Evolutionary conservation across 1,284 basidiomycete species (phyloP), one percentile per base, ranked within the genome.

Genomic region (Takashimella koratensis): DNA sequence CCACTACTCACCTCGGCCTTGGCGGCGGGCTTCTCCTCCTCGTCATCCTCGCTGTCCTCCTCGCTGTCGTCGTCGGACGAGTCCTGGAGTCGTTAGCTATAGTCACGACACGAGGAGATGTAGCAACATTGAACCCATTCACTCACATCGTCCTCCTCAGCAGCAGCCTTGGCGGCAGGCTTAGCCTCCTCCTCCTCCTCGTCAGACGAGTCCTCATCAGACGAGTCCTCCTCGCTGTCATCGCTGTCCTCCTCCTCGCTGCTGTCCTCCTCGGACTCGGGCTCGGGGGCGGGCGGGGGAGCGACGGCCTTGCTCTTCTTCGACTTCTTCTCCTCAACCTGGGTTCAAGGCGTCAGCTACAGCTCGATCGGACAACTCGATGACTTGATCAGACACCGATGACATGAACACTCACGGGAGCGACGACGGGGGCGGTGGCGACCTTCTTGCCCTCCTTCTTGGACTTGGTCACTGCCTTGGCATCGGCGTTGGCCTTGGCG

Each of bases 251-350:
- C 13, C 42, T 43, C 30, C 30, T 36, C 30, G 16, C 10, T 8
- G 30, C 16, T 16, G 36, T 48, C 53, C 45, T 66, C 65, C 53
- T 67, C 66, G 11, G 53, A 53, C 27, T 64, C 60, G 44, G 63
- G 65, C 45, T 64, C 59, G 48, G 53, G 53, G 52, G 68, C 66
- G 46, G 65, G 68, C 39, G 74, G 74, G 41, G 75, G 73, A 12
- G 71, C 70, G 58, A 73, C 75, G 68, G 76, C 76, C 64, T 70
- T 69, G 52, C 65, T 52, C 68, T 76, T 76, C 69, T 76, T 77
- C 41, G 67, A 58, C 60, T 72, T 72, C 66, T 71, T 66, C 52
- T 65, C 61, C 49, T 52, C 48, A 51, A 50, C 53, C 25, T 52
- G 2, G 41, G 41, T 22, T 19, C n/a, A 6, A 19, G 42, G 46